Evolutionary conservation across 2,329 filamentous ascomycete genomes (phyloP).

Genomic region (Aspergillus sp.): DNA sequence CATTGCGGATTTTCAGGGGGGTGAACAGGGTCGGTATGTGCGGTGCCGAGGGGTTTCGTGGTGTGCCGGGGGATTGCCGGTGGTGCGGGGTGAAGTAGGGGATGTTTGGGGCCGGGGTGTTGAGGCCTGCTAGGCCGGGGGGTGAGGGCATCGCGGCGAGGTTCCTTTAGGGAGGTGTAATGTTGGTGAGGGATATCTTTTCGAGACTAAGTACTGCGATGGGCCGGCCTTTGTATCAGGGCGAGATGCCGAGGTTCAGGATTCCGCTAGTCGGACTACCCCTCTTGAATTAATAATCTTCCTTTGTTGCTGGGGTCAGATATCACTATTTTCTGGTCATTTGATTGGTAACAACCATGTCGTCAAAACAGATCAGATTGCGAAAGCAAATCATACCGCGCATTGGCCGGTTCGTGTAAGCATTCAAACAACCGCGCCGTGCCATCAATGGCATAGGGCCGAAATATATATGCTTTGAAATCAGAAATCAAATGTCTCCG

Average conservation of each 20-base stretch:
- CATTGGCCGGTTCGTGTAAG: too few species aligned
- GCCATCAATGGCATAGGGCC: too few species aligned
- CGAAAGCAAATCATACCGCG: too few species aligned
- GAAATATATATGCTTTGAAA: too few species aligned
- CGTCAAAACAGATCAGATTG: too few species aligned
- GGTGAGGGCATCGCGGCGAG: background rate
- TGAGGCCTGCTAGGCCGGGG: background rate
- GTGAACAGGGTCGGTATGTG: background rate
- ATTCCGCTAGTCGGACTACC: background rate
- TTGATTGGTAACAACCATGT: too few species aligned
- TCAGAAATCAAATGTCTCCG: too few species aligned
- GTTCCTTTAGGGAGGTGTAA: too few species aligned
- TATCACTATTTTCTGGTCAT: too few species aligned
- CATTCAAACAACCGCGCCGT: too few species aligned
- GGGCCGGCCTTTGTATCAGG: background rate
- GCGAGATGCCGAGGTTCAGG: background rate
- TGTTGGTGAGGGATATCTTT: too few species aligned
- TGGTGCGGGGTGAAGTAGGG: background rate
- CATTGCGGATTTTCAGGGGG: background rate
- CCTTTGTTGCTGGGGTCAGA: background rate
- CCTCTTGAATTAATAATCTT: background rate
- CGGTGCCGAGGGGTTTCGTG: background rate
- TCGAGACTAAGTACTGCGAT: background rate
- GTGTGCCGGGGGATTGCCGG: background rate
- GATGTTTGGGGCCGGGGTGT: background rate